Conservation (phyloP, 768 basidiomycete genomes). For the Fibroporia radiculosa region DNA sequence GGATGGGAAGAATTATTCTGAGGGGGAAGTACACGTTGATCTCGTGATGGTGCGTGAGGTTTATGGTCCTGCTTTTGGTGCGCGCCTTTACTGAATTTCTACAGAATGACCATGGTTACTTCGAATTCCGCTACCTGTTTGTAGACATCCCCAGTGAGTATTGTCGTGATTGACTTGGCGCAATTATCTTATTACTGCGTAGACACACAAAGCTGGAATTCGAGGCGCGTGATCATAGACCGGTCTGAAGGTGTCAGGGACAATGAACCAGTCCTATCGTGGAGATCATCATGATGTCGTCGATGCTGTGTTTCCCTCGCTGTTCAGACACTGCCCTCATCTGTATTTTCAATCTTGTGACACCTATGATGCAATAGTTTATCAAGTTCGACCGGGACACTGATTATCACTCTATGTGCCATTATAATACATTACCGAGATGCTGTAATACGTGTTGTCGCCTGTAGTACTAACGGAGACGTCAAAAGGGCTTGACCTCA, state of each 20-base stretch:
- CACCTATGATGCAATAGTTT: no score
- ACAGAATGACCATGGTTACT: constrained; percentile 72
- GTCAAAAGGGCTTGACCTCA: constrained; percentile 32
- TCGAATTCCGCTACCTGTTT: constrained; percentile 69
- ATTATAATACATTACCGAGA: no score
- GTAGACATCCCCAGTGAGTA: constrained; percentile 73
- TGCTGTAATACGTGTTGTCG: no score
- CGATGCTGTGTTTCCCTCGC: neutral
- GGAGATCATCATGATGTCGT: constrained; percentile 34
- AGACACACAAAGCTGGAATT: constrained; percentile 58
- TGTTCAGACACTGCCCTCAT: no score
- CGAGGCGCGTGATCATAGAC: constrained; percentile 65
- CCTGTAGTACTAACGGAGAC: no score
- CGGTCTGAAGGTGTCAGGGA: constrained; percentile 58
- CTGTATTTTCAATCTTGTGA: no score
- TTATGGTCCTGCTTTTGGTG: neutral
- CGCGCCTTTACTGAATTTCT: neutral
- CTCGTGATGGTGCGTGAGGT: constrained; percentile 52
- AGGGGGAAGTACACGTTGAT: constrained; percentile 79
- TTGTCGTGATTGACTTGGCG: constrained; percentile 18
- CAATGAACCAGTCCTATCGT: constrained; percentile 64
- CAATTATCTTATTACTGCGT: constrained; percentile 13
- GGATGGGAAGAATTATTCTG: constrained; percentile 45
- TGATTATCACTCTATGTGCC: no score
- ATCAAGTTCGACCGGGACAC: no score